Percentiles rank a stretch among this genome's conserved stretches.
Conservation (phyloP, 129 eudicot genomes). For the Flaveria trinervia region DNA sequence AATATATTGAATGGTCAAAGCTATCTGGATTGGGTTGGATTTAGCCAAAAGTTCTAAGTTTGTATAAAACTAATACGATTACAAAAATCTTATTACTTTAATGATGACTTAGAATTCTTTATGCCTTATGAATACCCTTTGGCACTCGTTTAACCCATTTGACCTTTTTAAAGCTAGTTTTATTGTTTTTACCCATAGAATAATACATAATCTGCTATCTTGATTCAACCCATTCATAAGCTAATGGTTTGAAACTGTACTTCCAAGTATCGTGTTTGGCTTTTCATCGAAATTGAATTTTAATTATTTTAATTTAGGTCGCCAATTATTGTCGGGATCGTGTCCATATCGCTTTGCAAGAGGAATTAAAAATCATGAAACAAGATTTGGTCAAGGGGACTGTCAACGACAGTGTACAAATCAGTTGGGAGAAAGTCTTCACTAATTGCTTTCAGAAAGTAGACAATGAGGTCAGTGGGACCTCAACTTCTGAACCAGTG, state of each 20-base stretch:
- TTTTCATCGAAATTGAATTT: not conserved
- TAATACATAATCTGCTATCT: no score
- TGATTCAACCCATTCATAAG: not conserved
- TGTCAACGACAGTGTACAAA: slow-evolving; percentile 46
- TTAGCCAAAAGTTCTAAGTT: not conserved
- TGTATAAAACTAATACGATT: not conserved
- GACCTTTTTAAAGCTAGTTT: no score
- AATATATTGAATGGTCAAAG: not conserved
- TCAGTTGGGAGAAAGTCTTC: slow-evolving; percentile 66
- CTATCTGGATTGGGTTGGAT: not conserved
- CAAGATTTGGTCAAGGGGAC: slow-evolving; percentile 46
- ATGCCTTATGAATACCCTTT: no score
- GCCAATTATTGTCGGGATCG: slow-evolving; percentile 79
- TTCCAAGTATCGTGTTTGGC: not conserved
- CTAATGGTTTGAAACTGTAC: not conserved
- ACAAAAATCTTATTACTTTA: not conserved
- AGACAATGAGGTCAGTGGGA: slow-evolving; percentile 78
- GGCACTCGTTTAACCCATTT: no score
- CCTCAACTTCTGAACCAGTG: slow-evolving; percentile 48
- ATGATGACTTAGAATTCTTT: no score
- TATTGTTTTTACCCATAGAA: no score
- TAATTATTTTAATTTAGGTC: slow-evolving; percentile 42
- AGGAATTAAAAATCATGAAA: slow-evolving; percentile 47
- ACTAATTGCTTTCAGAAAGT: slow-evolving; percentile 62
- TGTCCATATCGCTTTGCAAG: slow-evolving; percentile 59